A percentile compares a stretch with the other conserved stretches of the same genome.
phyloP scores from a whole-genome alignment of 2,329 filamentous ascomycete genomes.

The Phialophora verrucosa region DNA sequence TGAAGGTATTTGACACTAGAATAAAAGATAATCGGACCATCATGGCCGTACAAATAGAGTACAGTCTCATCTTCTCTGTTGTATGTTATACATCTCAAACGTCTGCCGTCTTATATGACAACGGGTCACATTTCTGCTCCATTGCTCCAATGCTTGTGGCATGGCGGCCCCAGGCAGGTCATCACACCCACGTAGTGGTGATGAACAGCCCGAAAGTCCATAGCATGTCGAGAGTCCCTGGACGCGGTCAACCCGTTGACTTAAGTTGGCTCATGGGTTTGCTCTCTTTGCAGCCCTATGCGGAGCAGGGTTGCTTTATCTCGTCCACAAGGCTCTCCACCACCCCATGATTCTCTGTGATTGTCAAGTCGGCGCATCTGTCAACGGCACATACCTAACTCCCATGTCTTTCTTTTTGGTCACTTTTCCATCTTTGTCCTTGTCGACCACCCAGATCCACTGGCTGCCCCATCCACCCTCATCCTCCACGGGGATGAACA shows the following conservation, averaged over 20 bases:
- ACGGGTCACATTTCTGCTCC: neutral
- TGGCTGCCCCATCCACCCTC: slow-evolving; percentile 51
- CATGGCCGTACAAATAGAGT: neutral
- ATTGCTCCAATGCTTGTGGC: neutral
- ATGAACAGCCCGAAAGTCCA: neutral
- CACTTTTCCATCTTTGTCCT: slow-evolving; percentile 63
- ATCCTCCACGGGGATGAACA: slow-evolving; percentile 69
- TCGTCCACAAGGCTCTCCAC: neutral
- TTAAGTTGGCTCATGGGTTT: neutral
- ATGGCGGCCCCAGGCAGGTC: neutral
- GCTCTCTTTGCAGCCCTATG: neutral
- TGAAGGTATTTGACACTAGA: neutral
- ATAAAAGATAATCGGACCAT: neutral
- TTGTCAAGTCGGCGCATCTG: slow-evolving; percentile 58
- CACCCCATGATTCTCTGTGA: slow-evolving; percentile 2
- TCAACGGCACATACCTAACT: slow-evolving; percentile 69
- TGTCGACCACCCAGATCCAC: slow-evolving; percentile 69
- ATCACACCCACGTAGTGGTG: neutral
- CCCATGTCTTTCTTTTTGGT: slow-evolving; percentile 63
- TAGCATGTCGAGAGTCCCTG: neutral
- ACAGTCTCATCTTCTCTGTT: neutral
- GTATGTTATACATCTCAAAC: neutral
- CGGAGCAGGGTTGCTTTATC: neutral
- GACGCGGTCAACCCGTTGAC: neutral
- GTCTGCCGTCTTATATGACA: neutral